phyloP scores from a whole-genome alignment of 441 rosid genomes.

The Codiaeum variegatum region DNA sequence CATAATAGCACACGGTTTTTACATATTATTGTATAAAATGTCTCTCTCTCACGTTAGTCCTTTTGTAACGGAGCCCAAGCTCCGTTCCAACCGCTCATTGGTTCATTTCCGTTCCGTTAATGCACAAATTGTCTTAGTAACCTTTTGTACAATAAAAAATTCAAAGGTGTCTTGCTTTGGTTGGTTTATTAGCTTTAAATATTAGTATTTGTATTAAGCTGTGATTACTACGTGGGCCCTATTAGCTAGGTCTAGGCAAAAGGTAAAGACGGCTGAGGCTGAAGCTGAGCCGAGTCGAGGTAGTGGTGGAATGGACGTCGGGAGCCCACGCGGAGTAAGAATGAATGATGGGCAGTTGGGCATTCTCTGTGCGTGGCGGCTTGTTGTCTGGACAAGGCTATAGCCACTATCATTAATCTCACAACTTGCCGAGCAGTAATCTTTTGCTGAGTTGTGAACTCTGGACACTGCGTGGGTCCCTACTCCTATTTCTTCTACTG shows the following conservation, averaged over 20 bases:
- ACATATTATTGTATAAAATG: neutral
- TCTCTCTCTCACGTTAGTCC: conserved; percentile 8
- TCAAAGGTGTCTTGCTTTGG: conserved; percentile 12
- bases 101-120: conserved; percentile 17
- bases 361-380: conserved; percentile 46
- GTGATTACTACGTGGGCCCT: conserved; percentile 20
- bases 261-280: conserved; percentile 18
- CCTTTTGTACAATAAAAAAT: neutral
- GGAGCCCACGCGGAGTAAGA: conserved; percentile 26
- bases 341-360: conserved; percentile 21
- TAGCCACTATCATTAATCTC: conserved; percentile 56
- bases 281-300: conserved; percentile 8
- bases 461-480: conserved; percentile 13
- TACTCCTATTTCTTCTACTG: neutral
- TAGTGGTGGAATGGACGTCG: conserved; percentile 23
- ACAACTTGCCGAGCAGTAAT: conserved; percentile 29
- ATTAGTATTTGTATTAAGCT: neutral
- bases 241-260: neutral
- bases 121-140: neutral
- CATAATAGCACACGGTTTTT: conserved; percentile 23
- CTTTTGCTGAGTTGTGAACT: conserved; percentile 22
- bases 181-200: conserved; percentile 12
- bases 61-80: conserved; percentile 23
- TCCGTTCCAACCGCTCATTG: conserved; percentile 27
- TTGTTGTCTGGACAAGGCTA: conserved; percentile 65